Conservation (phyloP, 2,329 filamentous ascomycete species). For the Nemania abortiva region DNA sequence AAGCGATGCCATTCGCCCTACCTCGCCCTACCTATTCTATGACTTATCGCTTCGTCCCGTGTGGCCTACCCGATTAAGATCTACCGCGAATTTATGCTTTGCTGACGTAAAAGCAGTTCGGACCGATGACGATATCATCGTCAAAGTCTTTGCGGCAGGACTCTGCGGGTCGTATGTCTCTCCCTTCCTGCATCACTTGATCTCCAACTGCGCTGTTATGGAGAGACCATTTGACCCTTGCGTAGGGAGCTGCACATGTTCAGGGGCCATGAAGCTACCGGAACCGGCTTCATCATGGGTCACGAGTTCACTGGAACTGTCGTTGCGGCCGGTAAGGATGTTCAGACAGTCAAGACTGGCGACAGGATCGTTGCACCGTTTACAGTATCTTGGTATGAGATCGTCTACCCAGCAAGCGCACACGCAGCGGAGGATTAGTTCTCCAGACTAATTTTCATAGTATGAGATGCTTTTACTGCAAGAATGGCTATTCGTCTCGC, state of each 20-base stretch:
- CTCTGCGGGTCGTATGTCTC: slow-evolving; percentile 83
- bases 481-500: slow-evolving; percentile 79
- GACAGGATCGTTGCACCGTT: slow-evolving; percentile 88
- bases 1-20: slow-evolving; percentile 39
- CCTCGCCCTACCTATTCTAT: slow-evolving; percentile 11
- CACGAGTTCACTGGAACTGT: slow-evolving; percentile 90
- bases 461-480: slow-evolving; percentile 86
- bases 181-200: slow-evolving; percentile 14
- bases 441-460: slow-evolving; percentile 51
- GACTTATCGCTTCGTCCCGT: slow-evolving; percentile 16
- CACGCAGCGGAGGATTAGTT: neutral
- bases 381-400: slow-evolving; percentile 78
- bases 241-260: slow-evolving; percentile 85
- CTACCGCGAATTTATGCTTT: slow-evolving; percentile 8
- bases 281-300: slow-evolving; percentile 75
- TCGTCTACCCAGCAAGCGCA: slow-evolving; percentile 7
- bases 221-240: slow-evolving; percentile 25
- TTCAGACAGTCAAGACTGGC: slow-evolving; percentile 77
- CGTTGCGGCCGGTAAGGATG: slow-evolving; percentile 73
- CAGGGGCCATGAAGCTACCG: slow-evolving; percentile 81
- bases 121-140: slow-evolving; percentile 79
- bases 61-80: slow-evolving; percentile 5
- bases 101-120: slow-evolving; percentile 62
- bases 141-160: slow-evolving; percentile 85
- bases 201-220: slow-evolving; percentile 1